phyloP scores from a whole-genome alignment of 2,329 filamentous ascomycete genomes.

The Aspergillus oerlinghausenensis region DNA sequence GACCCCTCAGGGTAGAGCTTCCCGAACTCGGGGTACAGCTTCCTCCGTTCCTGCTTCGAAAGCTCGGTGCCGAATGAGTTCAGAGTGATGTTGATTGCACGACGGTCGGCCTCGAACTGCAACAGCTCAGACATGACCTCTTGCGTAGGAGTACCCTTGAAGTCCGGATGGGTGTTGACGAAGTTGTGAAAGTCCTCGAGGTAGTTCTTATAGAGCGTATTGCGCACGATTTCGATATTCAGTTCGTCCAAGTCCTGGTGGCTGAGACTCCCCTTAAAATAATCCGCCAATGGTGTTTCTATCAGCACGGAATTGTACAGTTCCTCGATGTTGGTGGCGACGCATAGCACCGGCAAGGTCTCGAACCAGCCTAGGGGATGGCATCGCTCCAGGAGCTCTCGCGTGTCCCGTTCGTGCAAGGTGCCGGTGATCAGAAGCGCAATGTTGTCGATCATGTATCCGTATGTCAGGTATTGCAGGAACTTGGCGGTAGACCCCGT shows the following conservation, averaged over 20 bases:
- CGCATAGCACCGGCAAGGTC: conserved; percentile 95
- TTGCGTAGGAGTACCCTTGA: conserved; percentile 80
- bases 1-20: conserved; percentile 90
- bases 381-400: conserved; percentile 90
- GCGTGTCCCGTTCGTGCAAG: conserved; percentile 92
- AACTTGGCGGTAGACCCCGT: conserved; percentile 88
- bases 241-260: conserved; percentile 97
- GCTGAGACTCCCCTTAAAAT: conserved; percentile 94
- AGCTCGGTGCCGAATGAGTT: conserved; percentile 98
- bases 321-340: conserved; percentile 97
- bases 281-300: conserved; percentile 90
- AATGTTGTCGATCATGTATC: conserved; percentile 99
- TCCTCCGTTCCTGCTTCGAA: conserved; percentile 87
- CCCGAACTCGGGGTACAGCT: conserved; percentile 91
- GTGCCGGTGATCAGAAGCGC: conserved; percentile 97
- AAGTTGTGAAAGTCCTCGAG: conserved; percentile 96
- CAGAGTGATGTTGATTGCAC: conserved; percentile 97
- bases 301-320: conserved; percentile 97
- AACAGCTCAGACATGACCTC: conserved; percentile 95
- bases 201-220: conserved; percentile 99
- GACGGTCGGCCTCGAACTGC: conserved; percentile 92
- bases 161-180: conserved; percentile 82
- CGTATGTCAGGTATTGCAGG: conserved; percentile 97
- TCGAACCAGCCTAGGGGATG: conserved; percentile 98
- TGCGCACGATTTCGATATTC: conserved; percentile 98